Base-by-base conservation (phyloP, 2,329 filamentous ascomycete species). In the Mariannaea sp. region DNA sequence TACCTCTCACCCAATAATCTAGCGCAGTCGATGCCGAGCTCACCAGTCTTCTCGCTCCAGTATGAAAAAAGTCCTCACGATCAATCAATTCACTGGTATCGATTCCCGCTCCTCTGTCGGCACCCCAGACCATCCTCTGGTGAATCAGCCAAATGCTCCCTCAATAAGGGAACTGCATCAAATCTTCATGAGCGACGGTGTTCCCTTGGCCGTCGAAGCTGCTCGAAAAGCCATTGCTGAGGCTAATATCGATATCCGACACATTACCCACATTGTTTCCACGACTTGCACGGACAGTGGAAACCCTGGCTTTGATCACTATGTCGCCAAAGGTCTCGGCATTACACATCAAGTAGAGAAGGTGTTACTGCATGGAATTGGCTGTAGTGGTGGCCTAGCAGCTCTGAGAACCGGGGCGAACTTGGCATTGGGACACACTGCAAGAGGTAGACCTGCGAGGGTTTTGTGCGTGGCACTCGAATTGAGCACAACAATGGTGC, bases 251-350 rank as follows among this genome's bases (percentile, higher is more conserved):
- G 74, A 78, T 35, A 66, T 77, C 0, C 65, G 66, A 3, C 73
- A 84, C 45, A 84, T 89, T 57, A 89, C 85, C 3, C 86, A 89
- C 62, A 76, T 87, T 33, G 84, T 89, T 7, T 81, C 84, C 19
- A 86, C 84, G 0, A 88, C 85, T 5, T 88, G 86, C 66, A 89
- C 85, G 7, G 83, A 88, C 66, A 86, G 83, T 58, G 84, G 84
- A 13, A 88, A 88, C 65, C 85, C 85, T 0, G 85, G 85, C 1
- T 88, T 84, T 65, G 86, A 88, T 60, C 83, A 87, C 67, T 86
- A 77, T 57, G 82, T 88, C 19, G 79, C 79, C 46, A 83, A 82
- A 63, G 73, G 75, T 4, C 71, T 89, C 2, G 82, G 83, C 0
- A 74, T 88, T 24, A 73, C 74, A n/a, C 73, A 78, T 27, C 73